A percentile compares a stretch with the other conserved stretches of the same genome.
phyloP scores from a whole-genome alignment of 2,329 filamentous ascomycete species.

The Aspergillus chevalieri region DNA sequence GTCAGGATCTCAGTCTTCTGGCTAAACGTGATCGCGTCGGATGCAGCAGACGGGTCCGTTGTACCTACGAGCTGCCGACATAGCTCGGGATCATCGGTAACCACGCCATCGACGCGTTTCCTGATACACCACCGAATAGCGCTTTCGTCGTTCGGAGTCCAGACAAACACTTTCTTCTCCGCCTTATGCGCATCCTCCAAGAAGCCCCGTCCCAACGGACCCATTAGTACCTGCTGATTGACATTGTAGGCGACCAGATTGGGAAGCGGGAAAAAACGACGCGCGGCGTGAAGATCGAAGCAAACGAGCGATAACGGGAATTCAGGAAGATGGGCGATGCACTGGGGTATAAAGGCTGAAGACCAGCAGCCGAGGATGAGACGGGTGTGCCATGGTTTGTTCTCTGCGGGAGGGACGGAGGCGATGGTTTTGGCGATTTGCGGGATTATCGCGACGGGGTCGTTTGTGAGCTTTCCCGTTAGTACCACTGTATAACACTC shows the following conservation, averaged over 20 bases:
- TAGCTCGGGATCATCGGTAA: constrained; percentile 71
- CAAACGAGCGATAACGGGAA: constrained; percentile 38
- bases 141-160: constrained; percentile 77
- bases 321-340: constrained; percentile 46
- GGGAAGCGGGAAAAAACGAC: constrained; percentile 58
- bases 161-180: constrained; percentile 62
- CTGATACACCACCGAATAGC: constrained; percentile 78
- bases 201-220: constrained; percentile 62
- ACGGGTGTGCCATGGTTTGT: constrained; percentile 62
- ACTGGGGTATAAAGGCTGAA: constrained; percentile 61
- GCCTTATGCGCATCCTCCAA: constrained; percentile 53
- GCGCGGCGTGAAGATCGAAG: constrained; percentile 53
- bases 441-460: constrained; percentile 59
- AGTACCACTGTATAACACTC: not conserved
- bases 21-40: not conserved
- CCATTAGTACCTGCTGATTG: constrained; percentile 61
- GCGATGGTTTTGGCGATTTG: constrained; percentile 60
- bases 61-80: not conserved
- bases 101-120: constrained; percentile 65
- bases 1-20: not conserved
- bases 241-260: constrained; percentile 70
- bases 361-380: constrained; percentile 81
- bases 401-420: constrained; percentile 35
- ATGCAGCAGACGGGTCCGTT: too few relatives aligned
- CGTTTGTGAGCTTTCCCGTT: constrained; percentile 21